Evolutionary conservation across 1,284 basidiomycete species (phyloP), one percentile per base, ranked within the genome.

Genomic region (Thecaphora frezii): DNA sequence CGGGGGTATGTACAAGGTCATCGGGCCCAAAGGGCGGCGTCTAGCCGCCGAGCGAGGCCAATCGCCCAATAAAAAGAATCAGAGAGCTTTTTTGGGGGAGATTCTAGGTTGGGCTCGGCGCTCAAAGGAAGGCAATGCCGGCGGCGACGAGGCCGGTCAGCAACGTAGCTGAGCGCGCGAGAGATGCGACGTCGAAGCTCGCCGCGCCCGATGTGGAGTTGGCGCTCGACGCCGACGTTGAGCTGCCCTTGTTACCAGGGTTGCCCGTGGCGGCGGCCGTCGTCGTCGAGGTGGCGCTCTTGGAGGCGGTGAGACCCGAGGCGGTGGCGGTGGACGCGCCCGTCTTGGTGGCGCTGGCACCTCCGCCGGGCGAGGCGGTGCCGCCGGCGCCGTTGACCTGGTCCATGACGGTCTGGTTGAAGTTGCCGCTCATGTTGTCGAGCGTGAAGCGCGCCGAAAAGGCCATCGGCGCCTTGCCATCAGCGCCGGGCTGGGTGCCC

Each of bases 161-260:
- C 2, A 52, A 52, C 47, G 49, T 62, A 3, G 50, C 50, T 39
- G 50, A 51, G n/a, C 59, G 51, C 18, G 54, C 42, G 19, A 66
- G 21, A 4, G 18, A n/a, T 2, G 21, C 36, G 14, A 33, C 16
- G 19, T 22, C 12, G 7, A 24, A 5, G 10, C 26, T 24, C 12
- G 44, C 30, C 36, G 44, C 30, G n/a, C n/a, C n/a, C n/a, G n/a
- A n/a, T 16, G 37, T 5, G 2, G 48, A 36, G 23, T 19, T 22
- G n/a, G 47, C 3, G 25, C 86, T 86, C 80, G 90, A 83, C 22
- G 89, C 86, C 80, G 90, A 83, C 22, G 89, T 89, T 78, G 86
- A 88, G 59, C 87, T 83, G 26, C 88, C 87, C 71, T 85, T 87
- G 44, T 87, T 86, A 21, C 52, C 19, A 56, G 86, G 85, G 66